Conservation (phyloP, 2,329 filamentous ascomycete species). For the Ustulina deusta region DNA sequence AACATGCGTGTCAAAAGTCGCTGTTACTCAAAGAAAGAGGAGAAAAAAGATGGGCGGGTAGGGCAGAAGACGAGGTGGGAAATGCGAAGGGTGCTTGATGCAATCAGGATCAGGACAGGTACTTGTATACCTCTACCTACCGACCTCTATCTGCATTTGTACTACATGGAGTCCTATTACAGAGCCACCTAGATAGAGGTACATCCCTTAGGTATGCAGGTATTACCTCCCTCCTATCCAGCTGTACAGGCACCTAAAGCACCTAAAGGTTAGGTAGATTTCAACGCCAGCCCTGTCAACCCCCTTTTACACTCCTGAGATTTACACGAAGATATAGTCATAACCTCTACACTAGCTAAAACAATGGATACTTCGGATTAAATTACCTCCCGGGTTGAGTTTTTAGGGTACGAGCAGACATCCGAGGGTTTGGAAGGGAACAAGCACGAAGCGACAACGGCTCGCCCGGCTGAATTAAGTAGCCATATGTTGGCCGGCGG, state of each 20-base stretch:
- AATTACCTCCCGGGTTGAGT: not conserved
- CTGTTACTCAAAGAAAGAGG: slow-evolving; percentile 3
- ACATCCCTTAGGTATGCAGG: not conserved
- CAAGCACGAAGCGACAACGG: not conserved
- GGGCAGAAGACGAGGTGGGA: slow-evolving; percentile 9
- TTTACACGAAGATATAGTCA: not conserved
- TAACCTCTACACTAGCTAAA: not conserved
- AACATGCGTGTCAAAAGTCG: not conserved
- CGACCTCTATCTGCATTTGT: not conserved
- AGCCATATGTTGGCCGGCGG: not conserved
- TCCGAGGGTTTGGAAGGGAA: no score
- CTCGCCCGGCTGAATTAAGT: slow-evolving; percentile 3
- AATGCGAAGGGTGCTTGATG: not conserved
- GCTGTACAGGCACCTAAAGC: not conserved
- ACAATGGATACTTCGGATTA: not conserved
- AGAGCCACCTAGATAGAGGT: not conserved
- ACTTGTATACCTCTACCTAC: no score
- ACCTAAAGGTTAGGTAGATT: no score
- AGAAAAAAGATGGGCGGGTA: slow-evolving; percentile 5
- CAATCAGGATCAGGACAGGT: not conserved
- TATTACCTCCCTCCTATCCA: no score
- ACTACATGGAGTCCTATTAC: not conserved
- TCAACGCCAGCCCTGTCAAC: slow-evolving; percentile 2
- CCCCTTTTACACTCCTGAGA: not conserved
- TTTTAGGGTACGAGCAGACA: not conserved